Base-by-base conservation (phyloP, 345 rosid species). In the Hibiscus trionum region DNA sequence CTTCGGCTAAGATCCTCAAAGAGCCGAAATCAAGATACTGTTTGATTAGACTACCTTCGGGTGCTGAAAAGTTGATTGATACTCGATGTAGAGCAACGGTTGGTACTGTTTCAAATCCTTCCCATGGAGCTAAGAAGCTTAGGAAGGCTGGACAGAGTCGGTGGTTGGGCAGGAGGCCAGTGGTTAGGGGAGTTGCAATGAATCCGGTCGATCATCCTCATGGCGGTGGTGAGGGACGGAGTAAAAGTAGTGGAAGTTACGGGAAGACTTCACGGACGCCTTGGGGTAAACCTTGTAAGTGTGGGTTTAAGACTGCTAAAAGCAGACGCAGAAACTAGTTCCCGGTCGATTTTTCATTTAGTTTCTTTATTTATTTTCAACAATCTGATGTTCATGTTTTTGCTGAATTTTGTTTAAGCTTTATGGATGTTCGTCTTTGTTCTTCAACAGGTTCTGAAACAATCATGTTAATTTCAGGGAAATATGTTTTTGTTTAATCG, bases 211-310 rank as follows among this genome's bases (percentile, higher is more conserved):
- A 57, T 57, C 61, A 57, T 57, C 61, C 61, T 21, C 61, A 57
- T 24, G 61, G 61, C 11, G 61, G 61, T 24, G 61, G 61, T 57
- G 61, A 57, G 31, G 61, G 61, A 10, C 61, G 61, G 61, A 57
- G 61, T 57, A 57, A 57, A 57, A 57, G 61, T 24, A 57, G 61
- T 4, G 61, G 61, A 11, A 57, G 61, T 57, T 57, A 21, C 7
- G 61, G 61, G 31, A 0, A 21, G 61, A 26, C 33, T 57, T 57
- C 61, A 3, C 61, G 61, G 7, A 57, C 61, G 11, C 61, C 61
- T 24, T 57, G 61, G 61, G 61, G 61, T 57, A 57, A 57, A 29
- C 61, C 61, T 57, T 57, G 61, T 24, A 57, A 57, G 16, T 57
- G 61, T 57, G 61, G 61, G 5, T 57, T 9, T 26, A 57, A 57